A percentile compares a stretch with the other conserved stretches of the same genome.
These are phyloP conservation scores for Phytophthora fragariae DNA, from an alignment of 352 stramenopile genomes.

Conservation along the genomic window DNA sequence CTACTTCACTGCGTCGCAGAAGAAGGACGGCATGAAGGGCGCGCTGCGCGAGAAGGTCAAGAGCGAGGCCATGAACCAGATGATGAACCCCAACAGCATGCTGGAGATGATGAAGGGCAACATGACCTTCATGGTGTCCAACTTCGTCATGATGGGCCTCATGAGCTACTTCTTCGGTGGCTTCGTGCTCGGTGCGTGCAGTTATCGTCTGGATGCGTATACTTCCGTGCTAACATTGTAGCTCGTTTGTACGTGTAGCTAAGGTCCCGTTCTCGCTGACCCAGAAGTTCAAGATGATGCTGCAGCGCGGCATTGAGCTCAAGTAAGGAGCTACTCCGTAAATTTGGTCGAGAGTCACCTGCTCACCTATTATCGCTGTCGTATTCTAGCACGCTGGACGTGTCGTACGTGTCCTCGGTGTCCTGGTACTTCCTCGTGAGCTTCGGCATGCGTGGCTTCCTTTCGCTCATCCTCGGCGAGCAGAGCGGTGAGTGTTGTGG, in stretches of 20 bases:
- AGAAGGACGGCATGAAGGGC: constrained; percentile 88
- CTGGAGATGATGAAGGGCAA: constrained; percentile 99
- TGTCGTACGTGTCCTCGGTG: constrained; percentile 97
- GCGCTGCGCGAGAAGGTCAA: constrained; percentile 90
- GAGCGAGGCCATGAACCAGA: constrained; percentile 92
- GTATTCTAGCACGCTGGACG: constrained; percentile 91
- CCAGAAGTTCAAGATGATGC: constrained; percentile 98
- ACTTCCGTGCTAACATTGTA: neutral
- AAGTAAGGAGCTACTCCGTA: constrained; percentile 50
- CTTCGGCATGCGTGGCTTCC: constrained; percentile 97
- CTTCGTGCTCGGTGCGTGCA: constrained; percentile 93
- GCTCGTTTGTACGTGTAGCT: constrained; percentile 48
- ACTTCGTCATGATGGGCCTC: constrained; percentile 99
- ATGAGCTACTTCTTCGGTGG: constrained; percentile 99
- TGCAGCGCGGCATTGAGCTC: constrained; percentile 97
- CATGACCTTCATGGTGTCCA: constrained; percentile 99
- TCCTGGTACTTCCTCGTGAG: constrained; percentile 99
- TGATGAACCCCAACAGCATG: constrained; percentile 97
- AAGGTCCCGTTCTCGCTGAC: constrained; percentile 99
- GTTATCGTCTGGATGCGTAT: neutral
- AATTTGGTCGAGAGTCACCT: neutral
- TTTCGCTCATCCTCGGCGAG: constrained; percentile 96
- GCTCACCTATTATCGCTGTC: constrained; percentile 16
- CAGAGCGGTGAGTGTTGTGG: constrained; percentile 62
- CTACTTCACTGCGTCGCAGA: constrained; percentile 90